These are phyloP conservation scores for Plasmodium knowlesi DNA, from an alignment of 169 alveolate genomes.

Conservation along the genomic window DNA sequence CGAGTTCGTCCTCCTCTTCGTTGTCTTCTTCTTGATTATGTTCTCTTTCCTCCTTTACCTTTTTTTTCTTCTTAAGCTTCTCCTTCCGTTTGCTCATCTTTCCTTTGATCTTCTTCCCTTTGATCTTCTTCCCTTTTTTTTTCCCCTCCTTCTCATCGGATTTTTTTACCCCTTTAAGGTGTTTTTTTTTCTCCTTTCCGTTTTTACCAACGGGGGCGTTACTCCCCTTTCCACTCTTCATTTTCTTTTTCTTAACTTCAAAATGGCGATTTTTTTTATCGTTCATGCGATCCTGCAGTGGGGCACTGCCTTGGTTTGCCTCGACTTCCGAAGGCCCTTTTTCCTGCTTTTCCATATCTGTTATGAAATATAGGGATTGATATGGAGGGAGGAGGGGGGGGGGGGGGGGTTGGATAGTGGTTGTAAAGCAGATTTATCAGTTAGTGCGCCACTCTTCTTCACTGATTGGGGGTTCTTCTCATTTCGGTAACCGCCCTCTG, in stretches of 20 bases:
- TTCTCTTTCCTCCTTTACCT: background rate
- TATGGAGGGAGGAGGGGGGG: background rate
- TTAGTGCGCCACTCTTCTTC: background rate
- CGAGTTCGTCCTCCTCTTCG: constrained; percentile 7
- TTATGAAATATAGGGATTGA: background rate
- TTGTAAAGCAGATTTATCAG: background rate
- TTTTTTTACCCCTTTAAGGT: background rate
- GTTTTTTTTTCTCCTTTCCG: background rate
- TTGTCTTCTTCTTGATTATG: background rate
- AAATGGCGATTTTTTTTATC: background rate
- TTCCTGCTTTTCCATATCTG: background rate
- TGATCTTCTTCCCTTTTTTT: constrained; percentile 4
- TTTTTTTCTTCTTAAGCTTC: background rate
- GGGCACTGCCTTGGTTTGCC: background rate
- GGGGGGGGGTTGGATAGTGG: background rate
- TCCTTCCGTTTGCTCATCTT: background rate
- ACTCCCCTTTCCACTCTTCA: background rate
- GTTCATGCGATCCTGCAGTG: background rate
- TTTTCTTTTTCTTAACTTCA: background rate
- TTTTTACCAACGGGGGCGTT: background rate
- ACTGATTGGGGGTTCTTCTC: background rate
- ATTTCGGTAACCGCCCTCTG: background rate
- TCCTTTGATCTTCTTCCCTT: background rate
- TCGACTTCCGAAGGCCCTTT: background rate
- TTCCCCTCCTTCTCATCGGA: background rate